Evolutionary conservation across 768 basidiomycete genomes (phyloP).

Genomic region (Daedaleopsis nitida): DNA sequence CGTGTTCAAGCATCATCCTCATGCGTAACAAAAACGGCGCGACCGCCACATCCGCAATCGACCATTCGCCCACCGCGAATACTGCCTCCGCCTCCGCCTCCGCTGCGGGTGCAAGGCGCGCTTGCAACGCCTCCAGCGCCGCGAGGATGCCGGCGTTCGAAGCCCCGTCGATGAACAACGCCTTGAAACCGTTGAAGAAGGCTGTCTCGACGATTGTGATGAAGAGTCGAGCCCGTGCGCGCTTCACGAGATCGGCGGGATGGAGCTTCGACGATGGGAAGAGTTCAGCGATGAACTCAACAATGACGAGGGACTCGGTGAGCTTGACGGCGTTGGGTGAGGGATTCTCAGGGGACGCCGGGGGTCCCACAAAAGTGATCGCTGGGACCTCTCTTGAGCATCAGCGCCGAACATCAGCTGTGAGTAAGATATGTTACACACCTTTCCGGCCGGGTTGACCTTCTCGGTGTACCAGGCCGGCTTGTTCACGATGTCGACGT

Average conservation of each 20-base stretch:
- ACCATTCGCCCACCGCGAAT: slow-evolving; percentile 48
- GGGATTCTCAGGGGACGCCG: slow-evolving; percentile 53
- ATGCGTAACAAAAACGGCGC: slow-evolving; percentile 59
- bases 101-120: too few relatives aligned
- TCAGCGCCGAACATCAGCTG: too few relatives aligned
- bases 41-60: slow-evolving; percentile 61
- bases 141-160: slow-evolving; percentile 43
- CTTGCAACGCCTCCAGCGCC: slow-evolving; percentile 50
- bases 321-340: slow-evolving; percentile 61
- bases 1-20: slow-evolving; percentile 45
- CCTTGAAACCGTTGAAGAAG: slow-evolving; percentile 40
- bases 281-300: too few relatives aligned
- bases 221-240: too few relatives aligned
- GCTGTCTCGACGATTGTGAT: slow-evolving; percentile 51
- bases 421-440: too few relatives aligned
- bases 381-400: too few relatives aligned
- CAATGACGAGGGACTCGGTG: slow-evolving; percentile 62
- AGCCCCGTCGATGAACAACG: slow-evolving; percentile 52
- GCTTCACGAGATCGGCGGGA: too few relatives aligned
- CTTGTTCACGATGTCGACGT: slow-evolving; percentile 1
- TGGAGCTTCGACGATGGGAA: too few relatives aligned
- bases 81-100: slow-evolving; percentile 47
- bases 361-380: slow-evolving; percentile 43
- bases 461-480: slow-evolving; percentile 6
- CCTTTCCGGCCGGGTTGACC: slow-evolving; percentile 8